Base-by-base conservation (phyloP, 2,329 filamentous ascomycete genomes). In the Diatrype stigma region DNA sequence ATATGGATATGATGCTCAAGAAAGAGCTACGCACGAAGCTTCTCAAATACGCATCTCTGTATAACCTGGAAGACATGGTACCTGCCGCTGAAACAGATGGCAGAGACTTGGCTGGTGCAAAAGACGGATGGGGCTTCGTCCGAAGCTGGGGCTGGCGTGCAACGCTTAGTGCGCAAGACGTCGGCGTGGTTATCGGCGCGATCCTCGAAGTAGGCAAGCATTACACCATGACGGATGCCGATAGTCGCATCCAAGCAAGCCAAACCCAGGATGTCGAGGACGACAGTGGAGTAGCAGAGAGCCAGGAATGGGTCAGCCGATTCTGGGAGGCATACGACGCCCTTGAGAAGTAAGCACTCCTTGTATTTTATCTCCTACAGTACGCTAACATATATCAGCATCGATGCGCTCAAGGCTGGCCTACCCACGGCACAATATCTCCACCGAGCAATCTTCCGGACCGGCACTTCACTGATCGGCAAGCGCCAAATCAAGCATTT, bases 1-100 rank as follows among this genome's bases (percentile, higher is more conserved):
- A 99, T 69, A 97, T 99, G 92, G 93, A 97, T 70, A 95, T 96
- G 85, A 86, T 96, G 69, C 75, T 99, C 32, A 99, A 97, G 71
- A 86, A 90, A 5, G 89, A 90, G 28, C 73, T 97, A 28, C 85
- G 93, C 40, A 83, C 89, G 45, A 90, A 95, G 53, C 78, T 99
- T 2, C 78, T 96, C 19, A 93, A 93, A 62, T 97, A 96, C 65
- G 92, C 92, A 0, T 90, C 90, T 1, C 79, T 96, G 54, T 99
- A 97, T 69, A 94, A 95, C 26, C 80, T 99, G 1, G 92, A 97
- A 57, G 94, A 93, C 47, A 84, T 99, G 63, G 91, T 99, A 0
- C 93, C 93, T 1, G 83, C 86, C 4, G 81, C 86, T 11, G 85
- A 87, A 52, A 85, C 86, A 5, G 86, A 88, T 57, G 85, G 83